phyloP scores from a whole-genome alignment of 176 grass and related monocot species.

The Triticum turgidum region DNA sequence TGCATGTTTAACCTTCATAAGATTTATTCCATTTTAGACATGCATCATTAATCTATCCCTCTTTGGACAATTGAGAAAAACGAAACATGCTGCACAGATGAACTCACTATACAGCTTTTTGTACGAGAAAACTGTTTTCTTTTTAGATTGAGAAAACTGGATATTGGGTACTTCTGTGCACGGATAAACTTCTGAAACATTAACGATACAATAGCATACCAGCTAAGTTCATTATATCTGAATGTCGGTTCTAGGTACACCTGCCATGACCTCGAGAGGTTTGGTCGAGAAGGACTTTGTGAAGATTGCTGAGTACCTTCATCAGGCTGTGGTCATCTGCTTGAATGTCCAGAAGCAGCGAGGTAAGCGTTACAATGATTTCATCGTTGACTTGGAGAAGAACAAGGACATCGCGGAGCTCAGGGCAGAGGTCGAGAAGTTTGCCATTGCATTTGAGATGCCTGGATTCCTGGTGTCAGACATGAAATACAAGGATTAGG shows the following conservation, averaged over 20 bases:
- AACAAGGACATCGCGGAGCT: constrained; percentile 65
- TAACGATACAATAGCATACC: neutral
- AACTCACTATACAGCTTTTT: neutral
- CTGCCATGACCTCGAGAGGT: constrained; percentile 91
- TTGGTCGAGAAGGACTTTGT: constrained; percentile 80
- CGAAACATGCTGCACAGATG: neutral
- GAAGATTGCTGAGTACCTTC: constrained; percentile 65
- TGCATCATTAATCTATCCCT: neutral
- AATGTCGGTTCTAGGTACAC: constrained; percentile 51
- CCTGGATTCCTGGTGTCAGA: constrained; percentile 68
- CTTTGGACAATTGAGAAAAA: neutral
- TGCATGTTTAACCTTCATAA: constrained; percentile 6
- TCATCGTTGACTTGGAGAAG: constrained; percentile 55
- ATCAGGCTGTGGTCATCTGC: constrained; percentile 66
- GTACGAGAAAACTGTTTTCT: neutral
- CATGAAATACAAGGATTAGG: constrained; percentile 83
- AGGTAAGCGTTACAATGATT: constrained; percentile 60
- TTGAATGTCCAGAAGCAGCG: constrained; percentile 60
- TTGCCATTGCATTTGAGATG: constrained; percentile 70
- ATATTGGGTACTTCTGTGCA: neutral
- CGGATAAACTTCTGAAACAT: neutral
- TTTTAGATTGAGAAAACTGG: neutral
- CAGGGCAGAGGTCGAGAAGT: constrained; percentile 66
- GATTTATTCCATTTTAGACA: neutral
- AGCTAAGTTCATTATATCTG: constrained; percentile 14